Evolutionary conservation across 257 asterid species (phyloP).

Genomic region (Salvia rosmarinus): DNA sequence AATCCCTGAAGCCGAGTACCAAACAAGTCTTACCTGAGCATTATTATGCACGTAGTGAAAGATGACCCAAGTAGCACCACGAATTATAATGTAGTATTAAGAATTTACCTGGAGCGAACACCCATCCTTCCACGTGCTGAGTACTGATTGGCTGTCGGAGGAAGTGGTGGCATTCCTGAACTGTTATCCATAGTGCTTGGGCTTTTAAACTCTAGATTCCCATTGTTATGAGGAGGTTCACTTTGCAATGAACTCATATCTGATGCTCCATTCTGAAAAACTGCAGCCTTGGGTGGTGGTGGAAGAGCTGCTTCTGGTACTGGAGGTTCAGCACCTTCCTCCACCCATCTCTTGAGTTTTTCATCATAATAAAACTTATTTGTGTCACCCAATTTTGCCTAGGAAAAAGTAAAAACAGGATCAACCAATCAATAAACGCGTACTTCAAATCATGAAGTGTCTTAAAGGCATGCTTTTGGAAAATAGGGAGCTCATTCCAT

Average conservation of each 20-base stretch:
- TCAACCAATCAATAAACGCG: conserved; percentile 10
- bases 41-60: neutral
- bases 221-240: conserved; percentile 55
- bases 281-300: conserved; percentile 79
- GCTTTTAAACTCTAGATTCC: conserved; percentile 63
- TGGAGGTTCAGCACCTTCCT: conserved; percentile 83
- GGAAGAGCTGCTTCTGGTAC: conserved; percentile 71
- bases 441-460: neutral
- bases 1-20: neutral
- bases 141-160: conserved; percentile 88
- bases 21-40: neutral
- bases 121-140: conserved; percentile 85
- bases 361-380: conserved; percentile 91
- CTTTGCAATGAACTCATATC: conserved; percentile 66
- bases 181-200: conserved; percentile 56
- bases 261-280: conserved; percentile 76
- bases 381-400: conserved; percentile 94
- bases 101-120: conserved; percentile 81
- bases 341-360: conserved; percentile 95
- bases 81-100: neutral
- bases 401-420: conserved; percentile 21
- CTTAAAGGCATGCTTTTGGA: conserved; percentile 7
- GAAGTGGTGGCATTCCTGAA: conserved; percentile 93
- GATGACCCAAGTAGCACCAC: conserved; percentile 7
- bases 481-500: neutral